phyloP scores from a whole-genome alignment of 495 filamentous ascomycete genomes.

The Neurospora sp. region DNA sequence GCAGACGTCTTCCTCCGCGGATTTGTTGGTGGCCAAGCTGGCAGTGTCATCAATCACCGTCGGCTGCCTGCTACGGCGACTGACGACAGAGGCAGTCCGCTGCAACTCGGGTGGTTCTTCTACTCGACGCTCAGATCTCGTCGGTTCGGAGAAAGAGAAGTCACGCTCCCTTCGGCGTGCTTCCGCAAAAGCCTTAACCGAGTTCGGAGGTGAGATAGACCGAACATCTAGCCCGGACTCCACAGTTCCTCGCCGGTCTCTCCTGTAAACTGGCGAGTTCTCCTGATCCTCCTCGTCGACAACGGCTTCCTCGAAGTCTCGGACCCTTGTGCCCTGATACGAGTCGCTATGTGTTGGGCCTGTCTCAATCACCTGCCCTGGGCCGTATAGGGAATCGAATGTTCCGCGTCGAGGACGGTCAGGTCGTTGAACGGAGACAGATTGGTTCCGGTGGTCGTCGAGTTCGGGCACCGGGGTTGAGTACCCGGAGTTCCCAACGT shows the following conservation, averaged over 20 bases:
- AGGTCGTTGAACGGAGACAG: constrained; percentile 50
- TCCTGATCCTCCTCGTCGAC: constrained; percentile 63
- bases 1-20: constrained; percentile 75
- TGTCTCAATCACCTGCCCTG: constrained; percentile 30
- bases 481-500: constrained; percentile 36
- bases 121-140: constrained; percentile 21
- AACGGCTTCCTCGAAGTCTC: constrained; percentile 65
- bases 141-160: constrained; percentile 37
- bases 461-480: constrained; percentile 79
- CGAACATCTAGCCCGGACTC: constrained; percentile 38
- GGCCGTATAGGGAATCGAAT: constrained; percentile 41
- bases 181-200: constrained; percentile 93
- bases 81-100: constrained; percentile 60
- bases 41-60: constrained; percentile 36
- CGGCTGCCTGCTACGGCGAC: constrained; percentile 41
- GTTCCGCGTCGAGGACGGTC: constrained; percentile 45
- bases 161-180: constrained; percentile 48
- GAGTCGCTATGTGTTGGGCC: constrained; percentile 16
- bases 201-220: constrained; percentile 83
- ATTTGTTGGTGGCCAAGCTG: constrained; percentile 41
- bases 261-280: constrained; percentile 23
- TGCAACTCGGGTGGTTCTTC: constrained; percentile 57
- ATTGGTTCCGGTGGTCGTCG: constrained; percentile 84
- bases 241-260: constrained; percentile 38
- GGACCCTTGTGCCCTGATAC: constrained; percentile 20